A percentile compares a stretch with the other conserved stretches of the same genome.
These are phyloP conservation scores for Strobilomyces dryophilus DNA, from an alignment of 768 basidiomycete species.

Conservation along the genomic window DNA sequence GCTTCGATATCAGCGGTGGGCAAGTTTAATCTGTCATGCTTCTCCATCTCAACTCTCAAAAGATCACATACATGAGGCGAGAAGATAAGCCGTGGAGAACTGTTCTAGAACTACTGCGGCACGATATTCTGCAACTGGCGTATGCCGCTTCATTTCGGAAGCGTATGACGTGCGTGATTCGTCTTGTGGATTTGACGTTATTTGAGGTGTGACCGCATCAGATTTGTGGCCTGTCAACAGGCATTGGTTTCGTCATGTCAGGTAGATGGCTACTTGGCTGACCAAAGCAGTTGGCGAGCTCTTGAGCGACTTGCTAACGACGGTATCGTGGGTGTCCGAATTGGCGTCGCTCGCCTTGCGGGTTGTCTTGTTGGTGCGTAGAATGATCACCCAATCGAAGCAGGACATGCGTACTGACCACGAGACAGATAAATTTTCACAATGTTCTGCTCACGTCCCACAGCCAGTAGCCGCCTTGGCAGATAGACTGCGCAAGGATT, in stretches of 20 bases:
- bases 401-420: constrained; percentile 5
- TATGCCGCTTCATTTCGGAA: constrained; percentile 48
- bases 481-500: constrained; percentile 48
- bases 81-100: constrained; percentile 34
- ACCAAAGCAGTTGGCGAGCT: constrained; percentile 45
- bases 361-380: constrained; percentile 53
- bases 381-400: neutral
- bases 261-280: constrained; percentile 35
- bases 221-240: constrained; percentile 73
- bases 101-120: constrained; percentile 35
- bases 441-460: constrained; percentile 24
- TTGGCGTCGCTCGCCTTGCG: constrained; percentile 75
- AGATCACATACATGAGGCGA: constrained; percentile 45
- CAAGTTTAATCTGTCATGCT: constrained; percentile 6
- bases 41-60: constrained; percentile 27
- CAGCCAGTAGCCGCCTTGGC: constrained; percentile 38
- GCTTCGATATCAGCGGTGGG: constrained; percentile 65
- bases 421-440: constrained; percentile 13
- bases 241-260: constrained; percentile 42
- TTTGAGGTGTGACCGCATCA: constrained; percentile 29
- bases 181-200: constrained; percentile 9
- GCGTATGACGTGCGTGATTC: constrained; percentile 63
- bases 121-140: constrained; percentile 43
- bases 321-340: constrained; percentile 76
- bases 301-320: constrained; percentile 60